These are phyloP conservation scores for Debaryomyces singareniensis DNA, from an alignment of 1,139 yeast genomes.

Conservation along the genomic window DNA sequence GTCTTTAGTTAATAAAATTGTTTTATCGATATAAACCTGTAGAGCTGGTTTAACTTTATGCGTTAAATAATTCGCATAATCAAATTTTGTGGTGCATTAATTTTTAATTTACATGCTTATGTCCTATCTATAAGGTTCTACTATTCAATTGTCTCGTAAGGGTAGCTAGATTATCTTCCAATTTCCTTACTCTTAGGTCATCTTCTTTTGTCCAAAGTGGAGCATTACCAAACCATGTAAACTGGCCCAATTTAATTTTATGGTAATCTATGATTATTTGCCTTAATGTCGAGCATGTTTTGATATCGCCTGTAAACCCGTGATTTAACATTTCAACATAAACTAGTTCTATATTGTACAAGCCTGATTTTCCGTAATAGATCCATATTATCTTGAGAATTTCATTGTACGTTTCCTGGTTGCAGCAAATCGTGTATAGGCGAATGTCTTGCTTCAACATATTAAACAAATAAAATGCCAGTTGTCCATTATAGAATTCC, in stretches of 20 bases:
- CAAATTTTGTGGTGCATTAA: too few species aligned
- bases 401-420: conserved; percentile 39
- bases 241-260: conserved; percentile 26
- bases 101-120: not conserved
- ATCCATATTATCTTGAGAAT: conserved; percentile 33
- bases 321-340: conserved; percentile 35
- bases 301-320: conserved; percentile 34
- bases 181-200: conserved; percentile 23
- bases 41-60: too few species aligned
- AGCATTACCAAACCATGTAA: conserved; percentile 11
- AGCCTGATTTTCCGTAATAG: conserved; percentile 29
- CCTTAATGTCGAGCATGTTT: conserved; percentile 31
- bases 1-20: too few species aligned
- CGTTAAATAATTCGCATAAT: too few species aligned
- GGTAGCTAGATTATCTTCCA: conserved; percentile 16
- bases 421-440: conserved; percentile 30
- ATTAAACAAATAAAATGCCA: conserved; percentile 32
- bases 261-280: conserved; percentile 33
- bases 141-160: conserved; percentile 6
- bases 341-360: conserved; percentile 29
- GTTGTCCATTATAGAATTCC: conserved; percentile 29
- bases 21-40: too few species aligned
- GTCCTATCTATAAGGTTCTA: not conserved
- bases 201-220: conserved; percentile 35
- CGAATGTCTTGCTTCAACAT: conserved; percentile 25